These are phyloP conservation scores for Globisporangium camurandrum DNA, from an alignment of 352 stramenopile genomes.

Conservation along the genomic window DNA sequence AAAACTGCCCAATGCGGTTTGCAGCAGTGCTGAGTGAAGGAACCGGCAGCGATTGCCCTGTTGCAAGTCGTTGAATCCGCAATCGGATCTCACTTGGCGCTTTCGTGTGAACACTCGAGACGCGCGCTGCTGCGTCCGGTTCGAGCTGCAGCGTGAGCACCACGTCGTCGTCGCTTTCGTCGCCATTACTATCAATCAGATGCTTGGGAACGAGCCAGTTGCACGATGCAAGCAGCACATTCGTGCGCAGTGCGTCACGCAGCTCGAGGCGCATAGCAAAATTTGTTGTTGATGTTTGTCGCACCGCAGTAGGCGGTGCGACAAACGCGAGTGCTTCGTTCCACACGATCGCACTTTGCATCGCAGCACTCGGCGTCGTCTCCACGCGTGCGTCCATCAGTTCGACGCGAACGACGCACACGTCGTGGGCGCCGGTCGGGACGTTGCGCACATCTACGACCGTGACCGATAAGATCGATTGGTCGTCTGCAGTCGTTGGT, in stretches of 20 bases:
- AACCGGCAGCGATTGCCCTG: background rate
- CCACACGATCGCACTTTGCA: slow-evolving; percentile 1
- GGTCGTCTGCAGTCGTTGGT: background rate
- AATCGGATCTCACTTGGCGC: slow-evolving; percentile 1
- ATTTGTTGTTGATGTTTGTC: no score
- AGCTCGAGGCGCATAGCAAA: slow-evolving; percentile 17
- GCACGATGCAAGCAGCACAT: slow-evolving; percentile 16
- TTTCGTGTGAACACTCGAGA: no score
- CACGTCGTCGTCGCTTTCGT: background rate
- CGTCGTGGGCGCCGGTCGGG: slow-evolving; percentile 1
- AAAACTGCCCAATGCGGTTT: slow-evolving; percentile 1
- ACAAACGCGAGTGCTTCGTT: slow-evolving; percentile 14
- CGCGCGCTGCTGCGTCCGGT: background rate
- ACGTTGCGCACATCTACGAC: slow-evolving; percentile 10
- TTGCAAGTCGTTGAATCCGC: background rate
- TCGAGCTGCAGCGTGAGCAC: slow-evolving; percentile 5
- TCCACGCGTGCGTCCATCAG: slow-evolving; percentile 17
- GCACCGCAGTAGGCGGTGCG: no score
- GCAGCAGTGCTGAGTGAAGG: background rate
- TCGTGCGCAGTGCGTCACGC: slow-evolving; percentile 10
- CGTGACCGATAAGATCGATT: slow-evolving; percentile 4
- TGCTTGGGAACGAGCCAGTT: slow-evolving; percentile 21
- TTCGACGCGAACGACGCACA: slow-evolving; percentile 11
- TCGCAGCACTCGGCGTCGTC: slow-evolving; percentile 17
- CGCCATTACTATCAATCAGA: background rate